Conservation (phyloP, 108 stramenopile genomes). For the Cylindrotheca fusiformis region DNA sequence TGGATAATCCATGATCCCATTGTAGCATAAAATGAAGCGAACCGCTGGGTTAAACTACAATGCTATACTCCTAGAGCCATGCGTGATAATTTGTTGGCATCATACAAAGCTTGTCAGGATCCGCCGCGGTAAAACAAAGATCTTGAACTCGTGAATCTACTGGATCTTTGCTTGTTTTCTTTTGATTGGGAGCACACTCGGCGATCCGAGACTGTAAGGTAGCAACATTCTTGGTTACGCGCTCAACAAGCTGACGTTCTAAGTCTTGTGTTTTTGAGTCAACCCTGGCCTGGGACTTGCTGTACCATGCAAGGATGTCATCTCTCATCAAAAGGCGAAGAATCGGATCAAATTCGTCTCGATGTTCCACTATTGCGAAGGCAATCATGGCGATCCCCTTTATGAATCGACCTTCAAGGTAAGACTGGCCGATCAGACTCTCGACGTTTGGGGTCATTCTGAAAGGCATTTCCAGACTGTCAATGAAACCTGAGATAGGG, state of each 20-base stretch:
- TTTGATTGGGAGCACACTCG: conserved; percentile 46
- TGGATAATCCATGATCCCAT: too few species aligned
- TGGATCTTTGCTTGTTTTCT: conserved; percentile 27
- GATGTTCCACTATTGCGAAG: conserved; percentile 47
- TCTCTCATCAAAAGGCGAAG: conserved; percentile 74
- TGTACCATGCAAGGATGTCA: conserved; percentile 85
- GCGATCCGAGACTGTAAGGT: conserved; percentile 53
- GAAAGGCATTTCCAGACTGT: conserved; percentile 67
- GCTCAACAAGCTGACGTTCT: conserved; percentile 73
- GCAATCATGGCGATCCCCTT: conserved; percentile 63
- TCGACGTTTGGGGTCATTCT: conserved; percentile 76
- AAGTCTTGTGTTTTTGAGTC: conserved; percentile 81
- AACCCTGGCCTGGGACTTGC: conserved; percentile 69
- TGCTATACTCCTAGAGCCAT: conserved; percentile 78
- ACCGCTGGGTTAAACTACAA: too few species aligned
- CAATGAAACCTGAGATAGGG: conserved; percentile 48
- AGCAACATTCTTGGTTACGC: conserved; percentile 69
- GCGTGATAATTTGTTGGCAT: conserved; percentile 70
- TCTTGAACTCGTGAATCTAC: conserved; percentile 58
- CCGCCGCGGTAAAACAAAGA: conserved; percentile 56
- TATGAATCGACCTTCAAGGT: conserved; percentile 64
- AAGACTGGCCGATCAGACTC: conserved; percentile 59
- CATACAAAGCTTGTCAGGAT: conserved; percentile 56
- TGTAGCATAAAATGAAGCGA: too few species aligned
- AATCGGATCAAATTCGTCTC: conserved; percentile 63